These are phyloP conservation scores for Plectosphaerella sp. DNA, from an alignment of 2,329 filamentous ascomycete genomes.

Conservation along the genomic window DNA sequence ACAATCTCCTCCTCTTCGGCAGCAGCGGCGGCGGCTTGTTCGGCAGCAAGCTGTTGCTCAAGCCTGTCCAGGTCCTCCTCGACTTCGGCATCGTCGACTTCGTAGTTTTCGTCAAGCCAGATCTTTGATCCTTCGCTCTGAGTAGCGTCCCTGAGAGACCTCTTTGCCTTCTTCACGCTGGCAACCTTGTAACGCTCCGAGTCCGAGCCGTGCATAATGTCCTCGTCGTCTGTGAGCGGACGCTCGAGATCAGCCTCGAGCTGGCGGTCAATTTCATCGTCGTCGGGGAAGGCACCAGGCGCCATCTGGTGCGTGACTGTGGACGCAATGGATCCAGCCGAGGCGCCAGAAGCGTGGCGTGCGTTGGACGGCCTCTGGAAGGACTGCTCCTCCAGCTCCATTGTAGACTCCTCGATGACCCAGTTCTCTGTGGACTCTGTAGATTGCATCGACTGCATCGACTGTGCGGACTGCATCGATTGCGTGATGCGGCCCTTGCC, in stretches of 20 bases:
- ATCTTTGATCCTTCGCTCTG: conserved; percentile 11
- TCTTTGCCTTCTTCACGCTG: conserved; percentile 19
- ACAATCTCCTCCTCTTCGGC: conserved; percentile 29
- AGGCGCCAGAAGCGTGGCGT: conserved; percentile 19
- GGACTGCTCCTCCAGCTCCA: conserved; percentile 30
- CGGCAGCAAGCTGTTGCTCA: conserved; percentile 39
- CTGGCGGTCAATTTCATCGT: conserved; percentile 63
- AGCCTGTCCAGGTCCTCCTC: conserved; percentile 47
- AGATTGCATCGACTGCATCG: conserved; percentile 38
- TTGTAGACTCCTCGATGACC: conserved; percentile 27
- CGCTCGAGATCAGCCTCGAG: conserved; percentile 61
- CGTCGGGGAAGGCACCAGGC: conserved; percentile 44
- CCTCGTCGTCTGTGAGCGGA: conserved; percentile 49
- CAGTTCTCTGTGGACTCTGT: conserved; percentile 40
- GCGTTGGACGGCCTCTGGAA: conserved; percentile 41
- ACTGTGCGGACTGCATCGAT: conserved; percentile 31
- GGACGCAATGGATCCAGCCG: conserved; percentile 38
- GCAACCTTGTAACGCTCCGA: conserved; percentile 33
- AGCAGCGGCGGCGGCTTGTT: not conserved
- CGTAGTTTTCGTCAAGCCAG: conserved; percentile 42
- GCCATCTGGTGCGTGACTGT: conserved; percentile 29
- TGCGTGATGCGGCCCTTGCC: conserved; percentile 34
- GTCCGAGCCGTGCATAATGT: conserved; percentile 40
- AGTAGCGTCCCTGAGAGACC: conserved; percentile 17
- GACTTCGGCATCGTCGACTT: conserved; percentile 41